Evolutionary conservation across 2,329 filamentous ascomycete genomes (phyloP).

Genomic region (Arachnomyces sp.): DNA sequence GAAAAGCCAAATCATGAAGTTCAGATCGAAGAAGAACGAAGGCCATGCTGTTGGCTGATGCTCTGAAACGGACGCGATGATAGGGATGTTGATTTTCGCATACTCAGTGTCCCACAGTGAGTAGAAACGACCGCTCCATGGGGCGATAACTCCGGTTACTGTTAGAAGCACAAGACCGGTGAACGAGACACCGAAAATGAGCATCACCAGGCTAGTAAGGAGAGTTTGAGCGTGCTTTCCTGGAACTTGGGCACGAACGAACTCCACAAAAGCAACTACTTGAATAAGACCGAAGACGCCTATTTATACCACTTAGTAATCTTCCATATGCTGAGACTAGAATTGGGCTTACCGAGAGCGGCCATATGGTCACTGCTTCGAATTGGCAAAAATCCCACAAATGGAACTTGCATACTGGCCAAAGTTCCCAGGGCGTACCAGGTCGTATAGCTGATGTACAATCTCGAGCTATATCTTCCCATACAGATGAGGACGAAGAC

Average conservation of each 20-base stretch:
- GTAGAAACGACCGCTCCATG: slow-evolving; percentile 98
- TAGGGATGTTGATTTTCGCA: slow-evolving; percentile 98
- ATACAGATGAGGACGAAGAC: slow-evolving; percentile 91
- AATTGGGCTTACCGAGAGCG: slow-evolving; percentile 61
- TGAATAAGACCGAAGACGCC: slow-evolving; percentile 95
- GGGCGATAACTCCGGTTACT: slow-evolving; percentile 82
- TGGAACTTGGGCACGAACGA: slow-evolving; percentile 77
- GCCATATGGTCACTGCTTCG: slow-evolving; percentile 99
- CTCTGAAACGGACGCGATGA: slow-evolving; percentile 98
- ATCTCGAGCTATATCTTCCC: slow-evolving; percentile 86
- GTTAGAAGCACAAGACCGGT: slow-evolving; percentile 74
- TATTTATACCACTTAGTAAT: slow-evolving; percentile 30
- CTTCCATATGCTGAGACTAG: not conserved
- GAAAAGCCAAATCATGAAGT: slow-evolving; percentile 98
- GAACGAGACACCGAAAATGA: slow-evolving; percentile 66
- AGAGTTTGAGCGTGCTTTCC: slow-evolving; percentile 92
- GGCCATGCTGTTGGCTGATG: slow-evolving; percentile 99
- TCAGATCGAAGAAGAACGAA: slow-evolving; percentile 97
- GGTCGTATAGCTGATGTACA: slow-evolving; percentile 95
- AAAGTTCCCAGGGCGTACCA: slow-evolving; percentile 96
- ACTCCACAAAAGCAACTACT: slow-evolving; percentile 85
- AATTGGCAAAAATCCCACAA: slow-evolving; percentile 93
- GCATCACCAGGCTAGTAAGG: slow-evolving; percentile 65
- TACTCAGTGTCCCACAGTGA: slow-evolving; percentile 98
- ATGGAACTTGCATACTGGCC: slow-evolving; percentile 98